Evolutionary conservation across 305 asterid species (phyloP).

Genomic region (Solanum hybrid): DNA sequence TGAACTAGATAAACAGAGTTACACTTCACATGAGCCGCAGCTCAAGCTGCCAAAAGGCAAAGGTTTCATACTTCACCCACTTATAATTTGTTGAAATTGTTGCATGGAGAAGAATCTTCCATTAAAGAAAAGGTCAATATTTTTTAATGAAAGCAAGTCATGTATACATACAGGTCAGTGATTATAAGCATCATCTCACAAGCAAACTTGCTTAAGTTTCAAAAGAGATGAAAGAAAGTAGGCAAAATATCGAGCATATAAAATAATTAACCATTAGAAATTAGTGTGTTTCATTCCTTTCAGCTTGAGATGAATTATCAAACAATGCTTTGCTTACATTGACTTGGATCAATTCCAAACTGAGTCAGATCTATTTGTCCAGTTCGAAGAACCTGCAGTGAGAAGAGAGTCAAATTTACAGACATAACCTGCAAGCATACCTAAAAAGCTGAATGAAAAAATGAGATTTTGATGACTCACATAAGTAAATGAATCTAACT

Average conservation of each 20-base stretch:
- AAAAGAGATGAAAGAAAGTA: neutral
- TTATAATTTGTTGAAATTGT: neutral
- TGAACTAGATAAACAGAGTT: neutral
- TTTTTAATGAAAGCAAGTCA: neutral
- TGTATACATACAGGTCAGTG: neutral
- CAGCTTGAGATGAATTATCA: neutral
- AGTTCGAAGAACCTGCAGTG: conserved; percentile 70
- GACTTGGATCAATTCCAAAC: conserved; percentile 84
- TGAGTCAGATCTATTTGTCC: conserved; percentile 88
- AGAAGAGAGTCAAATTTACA: conserved; percentile 6
- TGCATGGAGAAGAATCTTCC: neutral
- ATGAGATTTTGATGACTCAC: conserved; percentile 34
- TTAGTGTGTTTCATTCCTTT: neutral
- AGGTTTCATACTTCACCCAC: neutral
- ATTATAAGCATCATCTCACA: neutral
- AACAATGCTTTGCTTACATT: conserved; percentile 40
- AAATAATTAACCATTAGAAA: neutral
- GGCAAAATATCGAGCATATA: neutral
- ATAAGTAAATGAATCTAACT: conserved; percentile 84
- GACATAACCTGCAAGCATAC: neutral
- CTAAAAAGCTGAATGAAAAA: neutral
- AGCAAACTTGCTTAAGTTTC: neutral
- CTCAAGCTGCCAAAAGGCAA: neutral
- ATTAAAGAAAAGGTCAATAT: neutral
- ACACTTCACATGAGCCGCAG: neutral